Base-by-base conservation (phyloP, 805 yeast species). In the Saccharomycopsis lassenensis region DNA sequence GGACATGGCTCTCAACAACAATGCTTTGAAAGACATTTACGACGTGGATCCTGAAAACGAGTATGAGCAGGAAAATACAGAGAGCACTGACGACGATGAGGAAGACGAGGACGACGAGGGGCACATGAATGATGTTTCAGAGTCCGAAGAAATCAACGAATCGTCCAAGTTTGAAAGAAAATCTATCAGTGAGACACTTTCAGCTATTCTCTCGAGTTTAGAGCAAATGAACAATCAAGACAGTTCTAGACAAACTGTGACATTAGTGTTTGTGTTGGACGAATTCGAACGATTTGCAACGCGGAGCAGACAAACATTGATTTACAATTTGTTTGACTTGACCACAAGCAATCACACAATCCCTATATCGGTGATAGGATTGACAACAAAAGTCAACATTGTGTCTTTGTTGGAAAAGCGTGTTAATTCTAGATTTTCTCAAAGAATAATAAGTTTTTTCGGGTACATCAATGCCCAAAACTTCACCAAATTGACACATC, bases 321-420 rank as follows among this genome's bases (percentile, higher is more conserved):
- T 91, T 4, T 91, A 91, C 54, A 89, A 87, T 48, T 58, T 91
- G 29, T 82, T 91, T 52, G 97, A 91, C 49, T 63, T 87, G 48
- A 76, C 94, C 2, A 94, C 85, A 51, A 67, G 59, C 39, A 61
- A 74, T 30, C 66, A 74, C 14, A 64, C 71, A 2, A 65, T 71
- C 2, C 94, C 95, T 1, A 74, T 87, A 4, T 71, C 91, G 35
- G 82, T 89, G 4, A 55, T 91, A 31, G 96, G 97, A 2, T 57
- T 79, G 8, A 77, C 93, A 1, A 68, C 87, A 1, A 75, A 78
- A 36, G 62, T 84, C 33, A 83, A 82, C 4, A 68, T 85, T 1
- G 64, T 87, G 33, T 96, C 89, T 48, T 64, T 74, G 48, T 61
- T 91, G 31, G 99, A 91, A 51, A 91, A 89, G 51, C 67, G 99